Conservation (phyloP, 2,329 filamentous ascomycete species). For the Colletotrichum camelliae region DNA sequence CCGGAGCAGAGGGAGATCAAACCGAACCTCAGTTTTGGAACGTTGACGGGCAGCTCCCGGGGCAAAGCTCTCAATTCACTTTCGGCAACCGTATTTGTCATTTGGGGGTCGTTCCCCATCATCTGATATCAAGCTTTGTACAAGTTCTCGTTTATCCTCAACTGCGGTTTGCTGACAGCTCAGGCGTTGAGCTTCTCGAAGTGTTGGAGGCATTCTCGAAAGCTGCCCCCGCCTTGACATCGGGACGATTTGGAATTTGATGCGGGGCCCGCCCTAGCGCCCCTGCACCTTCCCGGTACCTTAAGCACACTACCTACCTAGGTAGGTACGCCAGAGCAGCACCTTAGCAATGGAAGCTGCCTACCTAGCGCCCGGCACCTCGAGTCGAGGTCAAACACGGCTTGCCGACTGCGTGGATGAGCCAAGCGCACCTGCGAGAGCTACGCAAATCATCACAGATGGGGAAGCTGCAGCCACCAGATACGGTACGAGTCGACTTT, state of each 20-base stretch:
- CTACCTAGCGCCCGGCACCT: not conserved
- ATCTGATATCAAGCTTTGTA: not conserved
- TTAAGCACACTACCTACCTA: not conserved
- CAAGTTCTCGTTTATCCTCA: not conserved
- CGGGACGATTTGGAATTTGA: conserved; percentile 21
- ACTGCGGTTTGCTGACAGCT: not conserved
- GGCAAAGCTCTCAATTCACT: not conserved
- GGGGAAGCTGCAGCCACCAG: not conserved
- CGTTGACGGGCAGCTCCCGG: not conserved
- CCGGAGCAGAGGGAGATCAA: not conserved
- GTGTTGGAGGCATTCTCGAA: not conserved
- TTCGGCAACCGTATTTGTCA: conserved; percentile 3
- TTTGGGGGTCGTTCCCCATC: not conserved
- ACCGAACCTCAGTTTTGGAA: not conserved
- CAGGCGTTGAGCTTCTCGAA: not conserved
- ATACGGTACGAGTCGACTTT: not conserved
- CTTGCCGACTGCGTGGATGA: not conserved
- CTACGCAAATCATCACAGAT: conserved; percentile 5
- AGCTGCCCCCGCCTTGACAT: not conserved
- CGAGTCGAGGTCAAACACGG: not conserved
- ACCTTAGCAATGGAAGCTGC: not conserved
- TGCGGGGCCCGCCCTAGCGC: conserved; percentile 13
- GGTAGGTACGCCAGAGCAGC: not conserved
- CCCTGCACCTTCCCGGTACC: conserved; percentile 11
- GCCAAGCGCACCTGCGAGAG: not conserved